These are phyloP conservation scores for Septoria linicola DNA, from an alignment of 2,329 filamentous ascomycete species.

Conservation along the genomic window DNA sequence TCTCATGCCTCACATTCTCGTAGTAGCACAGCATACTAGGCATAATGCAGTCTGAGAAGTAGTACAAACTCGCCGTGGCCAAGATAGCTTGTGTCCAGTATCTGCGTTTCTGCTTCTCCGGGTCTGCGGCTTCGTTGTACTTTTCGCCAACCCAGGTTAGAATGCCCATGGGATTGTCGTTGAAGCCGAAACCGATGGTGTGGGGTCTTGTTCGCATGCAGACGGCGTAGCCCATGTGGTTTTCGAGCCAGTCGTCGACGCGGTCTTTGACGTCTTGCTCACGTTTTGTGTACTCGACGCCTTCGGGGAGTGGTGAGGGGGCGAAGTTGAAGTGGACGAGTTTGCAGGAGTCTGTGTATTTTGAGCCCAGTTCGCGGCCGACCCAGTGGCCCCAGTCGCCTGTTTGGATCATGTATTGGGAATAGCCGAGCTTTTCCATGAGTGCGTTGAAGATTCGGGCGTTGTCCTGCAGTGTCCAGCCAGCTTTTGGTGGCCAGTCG, in stretches of 20 bases:
- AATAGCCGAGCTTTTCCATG: slow-evolving; percentile 45
- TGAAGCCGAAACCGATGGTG: slow-evolving; percentile 45
- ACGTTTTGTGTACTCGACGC: slow-evolving; percentile 35
- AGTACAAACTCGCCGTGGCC: slow-evolving; percentile 39
- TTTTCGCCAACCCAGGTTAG: slow-evolving; percentile 49
- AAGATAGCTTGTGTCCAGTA: slow-evolving; percentile 39
- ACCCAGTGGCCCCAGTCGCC: slow-evolving; percentile 47
- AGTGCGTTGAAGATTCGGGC: slow-evolving; percentile 41
- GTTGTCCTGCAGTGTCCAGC: slow-evolving; percentile 41
- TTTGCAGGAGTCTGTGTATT: slow-evolving; percentile 40
- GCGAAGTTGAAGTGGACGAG: slow-evolving; percentile 46
- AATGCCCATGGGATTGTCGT: slow-evolving; percentile 47
- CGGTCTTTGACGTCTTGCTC: slow-evolving; percentile 37
- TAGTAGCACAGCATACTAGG: slow-evolving; percentile 43
- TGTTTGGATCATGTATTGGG: slow-evolving; percentile 40
- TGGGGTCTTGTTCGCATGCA: slow-evolving; percentile 41
- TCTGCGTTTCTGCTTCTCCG: slow-evolving; percentile 36
- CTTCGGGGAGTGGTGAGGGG: slow-evolving; percentile 39
- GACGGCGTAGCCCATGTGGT: slow-evolving; percentile 45
- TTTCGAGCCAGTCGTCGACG: slow-evolving; percentile 41
- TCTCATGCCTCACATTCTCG: slow-evolving; percentile 42
- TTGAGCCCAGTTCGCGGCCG: slow-evolving; percentile 40
- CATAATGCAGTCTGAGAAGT: slow-evolving; percentile 42
- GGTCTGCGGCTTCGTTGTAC: slow-evolving; percentile 42
- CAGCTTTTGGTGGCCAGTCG: slow-evolving; percentile 31